phyloP scores from a whole-genome alignment of 768 basidiomycete species.

The Rhodotorula toruloides region DNA sequence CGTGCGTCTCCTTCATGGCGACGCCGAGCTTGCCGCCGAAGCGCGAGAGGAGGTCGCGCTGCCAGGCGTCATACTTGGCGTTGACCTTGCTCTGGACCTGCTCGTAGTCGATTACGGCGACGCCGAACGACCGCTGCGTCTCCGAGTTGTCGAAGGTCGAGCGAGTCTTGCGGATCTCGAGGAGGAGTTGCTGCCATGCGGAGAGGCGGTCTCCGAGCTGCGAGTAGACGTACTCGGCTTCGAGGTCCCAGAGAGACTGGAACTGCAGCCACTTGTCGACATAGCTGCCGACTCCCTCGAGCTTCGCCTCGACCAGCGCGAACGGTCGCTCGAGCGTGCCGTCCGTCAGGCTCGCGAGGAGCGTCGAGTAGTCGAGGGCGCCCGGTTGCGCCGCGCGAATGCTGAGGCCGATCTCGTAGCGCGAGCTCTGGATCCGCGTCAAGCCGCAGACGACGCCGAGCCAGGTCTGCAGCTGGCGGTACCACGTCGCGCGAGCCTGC shows the following conservation, averaged over 20 bases:
- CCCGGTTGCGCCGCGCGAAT: slow-evolving; percentile 61
- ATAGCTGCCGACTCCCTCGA: slow-evolving; percentile 79
- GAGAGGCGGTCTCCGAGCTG: slow-evolving; percentile 88
- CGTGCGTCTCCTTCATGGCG: slow-evolving; percentile 97
- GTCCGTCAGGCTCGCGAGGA: slow-evolving; percentile 69
- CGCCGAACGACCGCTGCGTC: slow-evolving; percentile 82
- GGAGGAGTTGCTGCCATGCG: slow-evolving; percentile 87
- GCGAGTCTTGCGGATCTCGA: slow-evolving; percentile 93
- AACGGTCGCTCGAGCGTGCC: slow-evolving; percentile 75
- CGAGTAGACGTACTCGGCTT: slow-evolving; percentile 92
- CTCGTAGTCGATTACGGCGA: slow-evolving; percentile 93
- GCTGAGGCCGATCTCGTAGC: slow-evolving; percentile 93
- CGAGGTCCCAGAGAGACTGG: slow-evolving; percentile 97
- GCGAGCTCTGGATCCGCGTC: slow-evolving; percentile 81
- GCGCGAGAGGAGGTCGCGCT: slow-evolving; percentile 82
- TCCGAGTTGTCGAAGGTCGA: slow-evolving; percentile 96
- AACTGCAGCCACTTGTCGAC: slow-evolving; percentile 98
- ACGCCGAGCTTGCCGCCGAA: slow-evolving; percentile 90
- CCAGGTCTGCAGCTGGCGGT: slow-evolving; percentile 82
- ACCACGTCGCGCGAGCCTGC: slow-evolving; percentile 82
- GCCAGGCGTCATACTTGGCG: slow-evolving; percentile 98
- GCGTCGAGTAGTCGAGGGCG: slow-evolving; percentile 74
- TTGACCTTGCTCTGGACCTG: slow-evolving; percentile 96
- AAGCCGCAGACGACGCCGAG: slow-evolving; percentile 85
- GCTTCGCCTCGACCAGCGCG: slow-evolving; percentile 76